These are phyloP conservation scores for Lecanosticta acicola DNA, from an alignment of 2,329 filamentous ascomycete species.

Conservation along the genomic window DNA sequence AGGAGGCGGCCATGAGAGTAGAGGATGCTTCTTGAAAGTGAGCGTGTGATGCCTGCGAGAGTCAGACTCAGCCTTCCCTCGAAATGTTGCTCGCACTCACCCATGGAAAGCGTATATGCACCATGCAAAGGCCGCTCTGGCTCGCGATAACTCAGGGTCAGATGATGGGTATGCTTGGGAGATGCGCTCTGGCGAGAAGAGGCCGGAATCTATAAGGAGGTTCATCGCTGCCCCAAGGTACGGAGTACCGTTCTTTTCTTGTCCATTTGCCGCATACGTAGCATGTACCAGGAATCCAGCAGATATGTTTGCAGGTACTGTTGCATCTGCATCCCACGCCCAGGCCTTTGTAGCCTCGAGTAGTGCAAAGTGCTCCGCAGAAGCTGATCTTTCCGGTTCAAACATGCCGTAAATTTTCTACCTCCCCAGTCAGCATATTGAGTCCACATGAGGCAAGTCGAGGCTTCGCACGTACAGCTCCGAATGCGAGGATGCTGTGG, in stretches of 20 bases:
- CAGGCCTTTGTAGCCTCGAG: conserved; percentile 6
- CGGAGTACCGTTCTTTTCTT: conserved; percentile 4
- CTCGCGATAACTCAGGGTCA: conserved; percentile 1
- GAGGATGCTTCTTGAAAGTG: background rate
- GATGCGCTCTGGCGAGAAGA: conserved; percentile 1
- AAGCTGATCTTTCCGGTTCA: conserved; percentile 1
- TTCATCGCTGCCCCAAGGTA: conserved; percentile 8
- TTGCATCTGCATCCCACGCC: conserved; percentile 5
- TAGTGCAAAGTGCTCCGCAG: conserved; percentile 3
- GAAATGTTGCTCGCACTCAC: too few relatives aligned
- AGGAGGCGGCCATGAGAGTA: conserved; percentile 1
- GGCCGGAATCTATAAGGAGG: conserved; percentile 1
- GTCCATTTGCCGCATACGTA: conserved; percentile 5
- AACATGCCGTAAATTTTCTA: conserved; percentile 12
- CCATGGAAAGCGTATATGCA: conserved; percentile 9
- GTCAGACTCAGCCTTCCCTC: too few relatives aligned
- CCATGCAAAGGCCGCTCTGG: conserved; percentile 9
- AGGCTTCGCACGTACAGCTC: conserved; percentile 2
- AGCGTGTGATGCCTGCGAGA: conserved; percentile 3
- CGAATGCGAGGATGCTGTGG: conserved; percentile 9
- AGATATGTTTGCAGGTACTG: conserved; percentile 10
- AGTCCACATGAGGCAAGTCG: background rate
- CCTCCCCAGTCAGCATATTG: background rate
- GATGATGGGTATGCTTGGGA: conserved; percentile 2
- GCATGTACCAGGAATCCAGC: conserved; percentile 9